phyloP scores from a whole-genome alignment of 2,329 filamentous ascomycete genomes.

The Fusarium sulawesiense region DNA sequence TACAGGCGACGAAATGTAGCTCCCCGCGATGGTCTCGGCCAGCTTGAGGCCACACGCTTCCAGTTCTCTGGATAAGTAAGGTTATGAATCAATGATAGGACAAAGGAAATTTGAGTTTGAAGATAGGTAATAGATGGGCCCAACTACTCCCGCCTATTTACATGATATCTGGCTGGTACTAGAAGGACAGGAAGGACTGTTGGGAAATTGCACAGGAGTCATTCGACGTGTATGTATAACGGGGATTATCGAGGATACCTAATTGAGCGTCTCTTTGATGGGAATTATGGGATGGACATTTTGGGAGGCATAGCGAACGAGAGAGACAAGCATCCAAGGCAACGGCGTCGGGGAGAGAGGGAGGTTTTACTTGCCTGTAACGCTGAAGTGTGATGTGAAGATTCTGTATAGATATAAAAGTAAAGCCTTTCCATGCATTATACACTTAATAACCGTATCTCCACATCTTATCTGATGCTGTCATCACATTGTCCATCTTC shows the following conservation, averaged over 20 bases:
- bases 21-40: conserved; percentile 89
- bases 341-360: conserved; percentile 7
- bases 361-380: conserved; percentile 6
- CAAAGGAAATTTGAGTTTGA: not conserved
- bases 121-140: not conserved
- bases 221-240: conserved; percentile 32
- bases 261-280: conserved; percentile 38
- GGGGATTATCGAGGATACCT: conserved; percentile 39
- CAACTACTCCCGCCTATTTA: conserved; percentile 8
- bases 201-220: conserved; percentile 22
- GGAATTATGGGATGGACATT: conserved; percentile 26
- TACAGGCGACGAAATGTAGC: conserved; percentile 95
- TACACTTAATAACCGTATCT: not conserved
- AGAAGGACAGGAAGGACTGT: conserved; percentile 9
- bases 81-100: not conserved
- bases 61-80: conserved; percentile 69
- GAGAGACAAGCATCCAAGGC: conserved; percentile 23
- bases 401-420: conserved; percentile 38
- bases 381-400: conserved; percentile 17
- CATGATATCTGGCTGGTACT: conserved; percentile 12
- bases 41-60: conserved; percentile 88
- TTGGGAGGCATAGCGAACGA: conserved; percentile 29
- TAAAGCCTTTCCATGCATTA: not conserved
- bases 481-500: not conserved
- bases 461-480: not conserved